Base-by-base conservation (phyloP, 2,329 filamentous ascomycete species). In the Pseudogymnoascus sp. region DNA sequence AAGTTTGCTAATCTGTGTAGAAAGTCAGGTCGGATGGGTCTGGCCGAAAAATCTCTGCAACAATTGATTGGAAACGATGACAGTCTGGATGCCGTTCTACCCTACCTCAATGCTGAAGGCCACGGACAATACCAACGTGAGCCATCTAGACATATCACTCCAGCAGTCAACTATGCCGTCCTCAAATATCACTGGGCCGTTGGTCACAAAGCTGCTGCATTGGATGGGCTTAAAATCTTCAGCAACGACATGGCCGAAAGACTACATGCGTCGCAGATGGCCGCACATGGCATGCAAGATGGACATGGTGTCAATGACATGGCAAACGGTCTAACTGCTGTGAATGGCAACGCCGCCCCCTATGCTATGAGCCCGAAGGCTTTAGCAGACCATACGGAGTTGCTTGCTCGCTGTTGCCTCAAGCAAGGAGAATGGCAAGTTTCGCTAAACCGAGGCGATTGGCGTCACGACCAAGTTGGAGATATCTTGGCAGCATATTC, bases 1-100 rank as follows among this genome's bases (percentile, higher is more conserved):
- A 99, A 99, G 74, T 99, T 97, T 73, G 91, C 94, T 70, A 99
- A 97, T 70, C 84, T 99, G 5, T 99, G 95, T 75, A 90, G 95
- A 70, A 99, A 99, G 75, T 96, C 93, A 48, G 90, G 91, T 63
- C 89, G 94, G 31, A 92, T 93, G 81, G 93, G 94, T 8, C 83
- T 99, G 58, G 94, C 94, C 0, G 94, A 99, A 77, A 95, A 96
- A 77, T 95, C 92, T 9, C 79, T 99, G 61, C 92, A 94, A 73
- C 91, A 91, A 65, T 80, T 99, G n/a, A 88, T 97, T 62, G 89
- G 88, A 29, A 85, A 81, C 58, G 85, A 91, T 12, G 80, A 83
- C 17, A 80, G 82, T 35, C 78, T 89, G 17, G 83, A 88, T 64
- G 75, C 76, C 2, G 78, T 85, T 62, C 84, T 88, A 10, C 84